Conservation (phyloP, 495 filamentous ascomycete genomes). For the Pseudomonodictys pantanalensis region DNA sequence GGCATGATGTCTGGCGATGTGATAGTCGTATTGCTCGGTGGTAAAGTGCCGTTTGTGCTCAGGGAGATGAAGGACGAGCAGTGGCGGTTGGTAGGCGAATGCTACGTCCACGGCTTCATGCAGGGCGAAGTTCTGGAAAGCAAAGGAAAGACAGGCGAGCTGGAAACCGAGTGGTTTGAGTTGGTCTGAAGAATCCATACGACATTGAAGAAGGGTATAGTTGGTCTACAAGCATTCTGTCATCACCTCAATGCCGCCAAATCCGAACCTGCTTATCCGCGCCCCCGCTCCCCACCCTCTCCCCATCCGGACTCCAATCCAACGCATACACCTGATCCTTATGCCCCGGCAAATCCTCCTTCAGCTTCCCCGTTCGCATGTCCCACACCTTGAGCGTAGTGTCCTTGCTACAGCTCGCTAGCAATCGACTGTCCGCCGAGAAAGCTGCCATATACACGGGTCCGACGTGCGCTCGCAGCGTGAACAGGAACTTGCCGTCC, state of each 20-base stretch:
- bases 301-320: conserved; percentile 86
- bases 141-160: neutral
- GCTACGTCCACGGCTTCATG: conserved; percentile 7
- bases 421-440: conserved; percentile 78
- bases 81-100: conserved; percentile 3
- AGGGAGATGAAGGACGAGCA: neutral
- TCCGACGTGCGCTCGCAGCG: conserved; percentile 86
- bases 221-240: no score
- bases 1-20: conserved; percentile 9
- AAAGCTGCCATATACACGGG: conserved; percentile 73
- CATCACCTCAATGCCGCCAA: conserved; percentile 74
- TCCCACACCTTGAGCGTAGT: conserved; percentile 96
- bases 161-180: conserved; percentile 6
- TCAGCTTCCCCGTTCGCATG: conserved; percentile 75
- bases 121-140: neutral
- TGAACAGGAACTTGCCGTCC: conserved; percentile 77
- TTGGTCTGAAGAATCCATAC: no score
- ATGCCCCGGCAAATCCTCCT: conserved; percentile 87
- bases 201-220: no score
- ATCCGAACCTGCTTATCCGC: conserved; percentile 88
- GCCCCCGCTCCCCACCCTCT: conserved; percentile 82
- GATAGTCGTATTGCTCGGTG: conserved; percentile 1
- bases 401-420: conserved; percentile 86
- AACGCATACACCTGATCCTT: conserved; percentile 92
- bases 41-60: conserved; percentile 4